phyloP scores from a whole-genome alignment of 495 filamentous ascomycete genomes.

The Endocarpon pusillum region DNA sequence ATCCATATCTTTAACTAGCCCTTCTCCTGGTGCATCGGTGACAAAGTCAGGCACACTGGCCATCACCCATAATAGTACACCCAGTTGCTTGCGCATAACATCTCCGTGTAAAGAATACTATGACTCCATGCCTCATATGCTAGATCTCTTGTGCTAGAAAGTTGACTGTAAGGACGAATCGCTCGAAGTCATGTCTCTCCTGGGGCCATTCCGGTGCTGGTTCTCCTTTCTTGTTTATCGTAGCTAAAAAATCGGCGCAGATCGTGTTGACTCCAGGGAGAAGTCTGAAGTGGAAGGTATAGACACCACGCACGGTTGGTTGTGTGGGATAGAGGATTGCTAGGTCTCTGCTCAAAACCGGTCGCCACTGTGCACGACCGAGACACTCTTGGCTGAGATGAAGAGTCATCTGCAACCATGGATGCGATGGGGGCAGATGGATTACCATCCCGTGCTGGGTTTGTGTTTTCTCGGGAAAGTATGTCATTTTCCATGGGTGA shows the following conservation, averaged over 20 bases:
- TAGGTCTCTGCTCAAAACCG: not conserved
- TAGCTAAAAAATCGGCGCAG: not conserved
- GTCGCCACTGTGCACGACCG: not conserved
- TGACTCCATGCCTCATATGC: not conserved
- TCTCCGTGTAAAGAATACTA: too few relatives aligned
- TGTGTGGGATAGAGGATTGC: not conserved
- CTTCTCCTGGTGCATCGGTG: too few relatives aligned
- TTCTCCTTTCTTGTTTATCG: too few relatives aligned
- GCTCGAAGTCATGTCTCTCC: not conserved
- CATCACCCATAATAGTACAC: too few relatives aligned
- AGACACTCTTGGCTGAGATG: not conserved
- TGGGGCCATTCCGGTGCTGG: not conserved
- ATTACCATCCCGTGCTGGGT: not conserved
- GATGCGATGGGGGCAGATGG: not conserved
- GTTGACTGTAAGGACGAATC: not conserved
- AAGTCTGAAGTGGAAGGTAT: not conserved
- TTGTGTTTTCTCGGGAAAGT: too few relatives aligned
- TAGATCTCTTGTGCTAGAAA: not conserved
- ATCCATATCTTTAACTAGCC: too few relatives aligned
- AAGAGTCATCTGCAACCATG: not conserved
- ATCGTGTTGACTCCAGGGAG: not conserved
- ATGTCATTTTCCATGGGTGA: too few relatives aligned
- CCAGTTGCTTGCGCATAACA: too few relatives aligned
- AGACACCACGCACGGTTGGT: too few relatives aligned
- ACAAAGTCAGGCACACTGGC: too few relatives aligned